Evolutionary conservation across 805 yeast species (phyloP), one percentile per base, ranked within the genome.

Genomic region (Yamadazyma sp.): DNA sequence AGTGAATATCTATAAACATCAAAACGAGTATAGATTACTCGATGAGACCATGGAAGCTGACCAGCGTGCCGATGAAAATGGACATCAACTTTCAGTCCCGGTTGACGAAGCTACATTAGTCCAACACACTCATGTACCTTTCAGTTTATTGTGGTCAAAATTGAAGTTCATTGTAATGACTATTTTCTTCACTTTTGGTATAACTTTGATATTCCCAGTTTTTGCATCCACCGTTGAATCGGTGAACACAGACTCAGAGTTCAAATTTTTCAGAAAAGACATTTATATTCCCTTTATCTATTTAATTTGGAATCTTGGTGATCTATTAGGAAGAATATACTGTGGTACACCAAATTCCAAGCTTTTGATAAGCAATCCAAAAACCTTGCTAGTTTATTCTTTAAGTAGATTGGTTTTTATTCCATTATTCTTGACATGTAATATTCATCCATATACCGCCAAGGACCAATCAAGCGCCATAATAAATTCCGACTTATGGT

Each of bases 291-390:
- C 98, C 2, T 56, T 87, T 33, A 80, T 86, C 3, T 87, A 82
- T 54, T 63, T 89, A 15, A 56, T 84, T 11, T 91, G 98, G 98
- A 91, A 91, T 57, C 38, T 77, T 10, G 98, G 98, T 13, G 98
- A 91, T 55, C 65, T 93, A 18, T 57, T 68, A 3, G 97, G 97
- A 1, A 69, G 98, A 30, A 55, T 86, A 4, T 42, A 72, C 23
- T 79, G 96, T 69, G 78, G 85, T 2, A 58, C 72, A 40, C 72
- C 69, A 11, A 49, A 38, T 16, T 50, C 52, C n/a, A 40, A 50
- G 2, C 45, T 64, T 30, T 43, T 65, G 19, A 60, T 83, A 12
- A 48, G 48, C 8, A 57, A 58, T 21, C 77, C 78, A 12, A 39
- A 45, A 5, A 58, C 53, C 10, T 58, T 84, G 38, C 62, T 85